Evolutionary conservation across 106 monocot genomes (phyloP).

Genomic region (Platanthera guangdongensis): DNA sequence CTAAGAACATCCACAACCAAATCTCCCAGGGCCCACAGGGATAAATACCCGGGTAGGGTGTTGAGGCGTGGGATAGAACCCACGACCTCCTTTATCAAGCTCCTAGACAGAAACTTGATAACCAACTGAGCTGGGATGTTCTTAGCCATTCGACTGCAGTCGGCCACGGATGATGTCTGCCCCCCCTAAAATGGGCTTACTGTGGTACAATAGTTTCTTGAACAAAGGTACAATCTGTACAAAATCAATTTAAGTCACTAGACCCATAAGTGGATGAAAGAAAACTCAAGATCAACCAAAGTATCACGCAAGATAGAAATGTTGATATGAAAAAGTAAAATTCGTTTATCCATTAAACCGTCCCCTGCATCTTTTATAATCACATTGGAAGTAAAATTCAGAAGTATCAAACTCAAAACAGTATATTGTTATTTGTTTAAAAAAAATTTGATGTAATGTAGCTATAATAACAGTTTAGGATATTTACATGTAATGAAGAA

Average conservation of each 20-base stretch:
- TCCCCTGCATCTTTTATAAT: neutral
- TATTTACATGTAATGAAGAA: conserved; percentile 75
- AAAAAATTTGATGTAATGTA: neutral
- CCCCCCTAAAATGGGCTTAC: no score
- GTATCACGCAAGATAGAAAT: neutral
- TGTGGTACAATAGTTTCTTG: neutral
- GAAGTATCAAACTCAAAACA: neutral
- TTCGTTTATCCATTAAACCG: neutral
- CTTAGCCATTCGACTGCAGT: no score
- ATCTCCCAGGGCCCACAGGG: no score
- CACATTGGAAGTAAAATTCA: neutral
- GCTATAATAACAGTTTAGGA: neutral
- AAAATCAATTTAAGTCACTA: neutral
- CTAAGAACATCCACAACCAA: no score
- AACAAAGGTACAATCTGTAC: neutral
- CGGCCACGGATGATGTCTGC: no score
- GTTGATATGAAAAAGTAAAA: conserved; percentile 1
- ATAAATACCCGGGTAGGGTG: no score
- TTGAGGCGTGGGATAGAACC: no score
- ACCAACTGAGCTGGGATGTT: no score
- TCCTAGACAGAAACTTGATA: no score
- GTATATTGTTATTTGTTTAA: neutral
- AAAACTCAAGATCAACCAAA: neutral
- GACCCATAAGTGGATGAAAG: neutral
- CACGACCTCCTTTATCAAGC: no score